phyloP scores from a whole-genome alignment of 495 filamentous ascomycete species.

The Aspergillus campestris region DNA sequence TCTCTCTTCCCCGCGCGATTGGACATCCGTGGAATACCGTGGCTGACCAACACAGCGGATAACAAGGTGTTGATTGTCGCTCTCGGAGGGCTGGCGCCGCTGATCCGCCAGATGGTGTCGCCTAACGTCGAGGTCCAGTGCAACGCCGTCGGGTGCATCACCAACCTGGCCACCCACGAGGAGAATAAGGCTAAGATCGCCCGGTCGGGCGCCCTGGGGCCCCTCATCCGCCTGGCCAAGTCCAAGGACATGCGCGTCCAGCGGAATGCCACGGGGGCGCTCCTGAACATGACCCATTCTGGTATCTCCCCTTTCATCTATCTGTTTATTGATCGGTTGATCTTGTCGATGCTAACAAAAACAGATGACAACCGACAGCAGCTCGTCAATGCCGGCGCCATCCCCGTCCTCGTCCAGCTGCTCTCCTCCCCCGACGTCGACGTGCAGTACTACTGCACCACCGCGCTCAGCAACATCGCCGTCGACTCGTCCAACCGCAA shows the following conservation, averaged over 20 bases:
- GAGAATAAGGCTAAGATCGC: slow-evolving; percentile 99
- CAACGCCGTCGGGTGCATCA: slow-evolving; percentile 98
- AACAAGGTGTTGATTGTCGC: slow-evolving; percentile 96
- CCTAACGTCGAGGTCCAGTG: slow-evolving; percentile 99
- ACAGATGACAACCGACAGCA: slow-evolving; percentile 95
- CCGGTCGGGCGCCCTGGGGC: slow-evolving; percentile 82
- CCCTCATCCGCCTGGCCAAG: slow-evolving; percentile 84
- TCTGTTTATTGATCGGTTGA: no score
- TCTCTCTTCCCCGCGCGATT: neutral
- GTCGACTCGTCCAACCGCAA: slow-evolving; percentile 88
- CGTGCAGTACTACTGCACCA: slow-evolving; percentile 99
- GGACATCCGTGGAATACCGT: neutral
- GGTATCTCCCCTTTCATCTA: slow-evolving; percentile 57
- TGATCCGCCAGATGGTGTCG: slow-evolving; percentile 98
- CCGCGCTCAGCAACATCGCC: slow-evolving; percentile 95
- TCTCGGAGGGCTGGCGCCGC: slow-evolving; percentile 79
- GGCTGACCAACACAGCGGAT: slow-evolving; percentile 63
- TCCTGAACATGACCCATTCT: slow-evolving; percentile 99
- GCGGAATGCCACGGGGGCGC: slow-evolving; percentile 89
- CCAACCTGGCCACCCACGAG: slow-evolving; percentile 94
- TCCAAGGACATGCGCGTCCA: slow-evolving; percentile 99
- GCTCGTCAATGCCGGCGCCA: slow-evolving; percentile 90
- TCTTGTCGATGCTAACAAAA: slow-evolving; percentile 4
- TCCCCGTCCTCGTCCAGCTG: slow-evolving; percentile 91
- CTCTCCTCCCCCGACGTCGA: slow-evolving; percentile 88